A percentile compares a stretch with the other conserved stretches of the same genome.
Conservation (phyloP, 2,329 filamentous ascomycete species). For the Pezicula rhizophila region DNA sequence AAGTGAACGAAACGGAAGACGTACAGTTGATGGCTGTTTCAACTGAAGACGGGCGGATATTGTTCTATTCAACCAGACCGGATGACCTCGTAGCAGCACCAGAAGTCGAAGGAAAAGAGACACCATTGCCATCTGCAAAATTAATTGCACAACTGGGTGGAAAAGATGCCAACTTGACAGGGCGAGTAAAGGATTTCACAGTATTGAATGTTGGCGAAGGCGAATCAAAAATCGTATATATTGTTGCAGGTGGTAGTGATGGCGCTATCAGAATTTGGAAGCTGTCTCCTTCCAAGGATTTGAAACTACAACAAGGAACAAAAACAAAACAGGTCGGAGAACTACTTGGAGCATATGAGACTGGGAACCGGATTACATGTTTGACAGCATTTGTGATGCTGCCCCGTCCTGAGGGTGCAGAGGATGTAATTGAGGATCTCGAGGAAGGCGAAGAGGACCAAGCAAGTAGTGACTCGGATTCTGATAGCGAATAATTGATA, state of each 20-base stretch:
- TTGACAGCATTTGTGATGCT: slow-evolving; percentile 82
- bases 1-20: slow-evolving; percentile 38
- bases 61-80: slow-evolving; percentile 70
- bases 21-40: slow-evolving; percentile 66
- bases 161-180: slow-evolving; percentile 58
- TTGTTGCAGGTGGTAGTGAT: slow-evolving; percentile 78
- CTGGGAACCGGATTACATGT: slow-evolving; percentile 84
- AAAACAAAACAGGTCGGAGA: slow-evolving; percentile 32
- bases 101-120: slow-evolving; percentile 31
- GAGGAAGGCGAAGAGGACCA: slow-evolving; percentile 17
- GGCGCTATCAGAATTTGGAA: slow-evolving; percentile 78
- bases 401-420: slow-evolving; percentile 53
- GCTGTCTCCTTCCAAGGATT: slow-evolving; percentile 34
- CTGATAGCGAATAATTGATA: slow-evolving; percentile 29
- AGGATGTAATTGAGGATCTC: slow-evolving; percentile 33
- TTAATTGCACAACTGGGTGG: slow-evolving; percentile 76
- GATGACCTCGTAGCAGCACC: slow-evolving; percentile 35
- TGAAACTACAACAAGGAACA: slow-evolving; percentile 31
- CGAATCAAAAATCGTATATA: slow-evolving; percentile 39
- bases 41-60: slow-evolving; percentile 82
- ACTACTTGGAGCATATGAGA: slow-evolving; percentile 73
- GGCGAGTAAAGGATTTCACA: slow-evolving; percentile 83
- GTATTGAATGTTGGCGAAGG: slow-evolving; percentile 38
- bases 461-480: slow-evolving; percentile 16
- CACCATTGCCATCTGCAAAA: slow-evolving; percentile 52